A percentile compares a stretch with the other conserved stretches of the same genome.
Conservation (phyloP, 148 eudicot genomes). For the Bassia scoparia region DNA sequence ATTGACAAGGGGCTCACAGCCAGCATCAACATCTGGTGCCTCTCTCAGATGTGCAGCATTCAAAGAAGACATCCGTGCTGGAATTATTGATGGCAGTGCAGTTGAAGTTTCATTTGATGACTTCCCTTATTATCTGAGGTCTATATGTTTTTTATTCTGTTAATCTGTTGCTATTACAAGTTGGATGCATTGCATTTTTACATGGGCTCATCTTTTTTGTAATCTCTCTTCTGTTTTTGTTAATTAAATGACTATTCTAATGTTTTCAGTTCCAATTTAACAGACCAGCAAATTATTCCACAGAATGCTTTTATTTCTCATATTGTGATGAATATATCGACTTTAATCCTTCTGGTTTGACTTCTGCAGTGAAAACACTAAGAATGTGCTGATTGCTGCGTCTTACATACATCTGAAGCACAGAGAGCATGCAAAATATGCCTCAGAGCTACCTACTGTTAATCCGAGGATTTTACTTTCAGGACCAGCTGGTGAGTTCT, state of each 20-base stretch:
- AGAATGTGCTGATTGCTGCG: constrained; percentile 79
- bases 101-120: constrained; percentile 70
- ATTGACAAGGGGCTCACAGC: constrained; percentile 45
- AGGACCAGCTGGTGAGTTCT: constrained; percentile 79
- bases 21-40: constrained; percentile 55
- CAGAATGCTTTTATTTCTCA: neutral
- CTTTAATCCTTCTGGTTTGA: constrained; percentile 11
- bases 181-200: constrained; percentile 1
- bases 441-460: constrained; percentile 72
- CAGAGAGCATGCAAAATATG: constrained; percentile 69
- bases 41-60: constrained; percentile 60
- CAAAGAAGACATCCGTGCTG: constrained; percentile 59
- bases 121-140: constrained; percentile 92
- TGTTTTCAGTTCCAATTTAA: neutral
- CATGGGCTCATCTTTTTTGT: neutral
- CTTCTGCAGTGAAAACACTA: constrained; percentile 81
- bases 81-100: constrained; percentile 60
- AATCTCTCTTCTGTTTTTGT: too few relatives aligned
- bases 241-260: neutral
- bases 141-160: neutral
- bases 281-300: too few relatives aligned
- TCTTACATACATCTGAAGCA: constrained; percentile 85
- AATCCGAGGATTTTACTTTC: constrained; percentile 91
- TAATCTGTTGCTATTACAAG: neutral
- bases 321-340: neutral